Evolutionary conservation across 1,139 yeast species (phyloP).

Genomic region (Geotrichum fermentans): DNA sequence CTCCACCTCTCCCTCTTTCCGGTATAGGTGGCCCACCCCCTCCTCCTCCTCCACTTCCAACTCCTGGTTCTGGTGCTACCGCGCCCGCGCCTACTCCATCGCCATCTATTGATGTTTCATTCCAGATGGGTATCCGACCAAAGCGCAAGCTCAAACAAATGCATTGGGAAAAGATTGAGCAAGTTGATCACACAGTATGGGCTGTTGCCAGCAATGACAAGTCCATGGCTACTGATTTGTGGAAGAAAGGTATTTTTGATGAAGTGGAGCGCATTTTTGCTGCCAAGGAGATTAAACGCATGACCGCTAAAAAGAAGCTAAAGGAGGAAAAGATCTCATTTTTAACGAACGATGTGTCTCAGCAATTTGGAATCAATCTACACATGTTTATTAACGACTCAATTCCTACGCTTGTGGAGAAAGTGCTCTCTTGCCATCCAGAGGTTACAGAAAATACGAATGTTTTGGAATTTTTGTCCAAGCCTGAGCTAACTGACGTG

Average conservation of each 20-base stretch:
- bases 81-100: constrained; percentile 25
- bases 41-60: constrained; percentile 28
- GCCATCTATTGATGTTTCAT: constrained; percentile 23
- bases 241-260: constrained; percentile 65
- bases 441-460: constrained; percentile 65
- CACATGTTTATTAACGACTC: constrained; percentile 66
- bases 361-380: constrained; percentile 86
- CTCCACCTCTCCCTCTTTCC: constrained; percentile 31
- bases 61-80: constrained; percentile 21
- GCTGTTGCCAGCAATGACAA: constrained; percentile 43
- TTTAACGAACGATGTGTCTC: constrained; percentile 75
- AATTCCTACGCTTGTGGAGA: constrained; percentile 59
- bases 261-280: constrained; percentile 79
- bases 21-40: constrained; percentile 13
- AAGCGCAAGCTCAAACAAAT: constrained; percentile 74
- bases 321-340: constrained; percentile 51
- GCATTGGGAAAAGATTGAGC: constrained; percentile 84
- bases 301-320: constrained; percentile 35
- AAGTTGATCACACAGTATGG: constrained; percentile 79
- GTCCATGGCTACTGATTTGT: constrained; percentile 50
- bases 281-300: constrained; percentile 51
- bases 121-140: constrained; percentile 43
- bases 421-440: constrained; percentile 65
- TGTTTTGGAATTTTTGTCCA: constrained; percentile 76
- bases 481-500: constrained; percentile 67